phyloP scores from a whole-genome alignment of 1,284 basidiomycete genomes.

The Sanghuangporus weigelae region DNA sequence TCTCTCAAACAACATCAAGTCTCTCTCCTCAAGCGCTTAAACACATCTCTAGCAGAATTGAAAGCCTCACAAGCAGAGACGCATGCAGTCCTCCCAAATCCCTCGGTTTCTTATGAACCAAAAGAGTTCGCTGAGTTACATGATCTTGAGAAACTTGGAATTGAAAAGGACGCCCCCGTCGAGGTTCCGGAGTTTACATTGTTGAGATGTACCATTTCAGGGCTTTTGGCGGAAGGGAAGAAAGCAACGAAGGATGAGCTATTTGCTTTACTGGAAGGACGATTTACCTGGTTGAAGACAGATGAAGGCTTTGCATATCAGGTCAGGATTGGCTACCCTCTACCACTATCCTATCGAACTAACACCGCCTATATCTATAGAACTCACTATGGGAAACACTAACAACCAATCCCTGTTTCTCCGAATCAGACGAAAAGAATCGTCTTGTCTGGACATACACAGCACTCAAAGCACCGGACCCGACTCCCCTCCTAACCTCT shows the following conservation, averaged over 20 bases:
- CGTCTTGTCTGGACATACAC: slow-evolving; percentile 49
- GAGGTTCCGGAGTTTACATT: slow-evolving; percentile 47
- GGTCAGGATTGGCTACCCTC: slow-evolving; percentile 31
- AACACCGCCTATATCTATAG: slow-evolving; percentile 30
- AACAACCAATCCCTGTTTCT: slow-evolving; percentile 46
- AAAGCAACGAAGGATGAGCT: slow-evolving; percentile 52
- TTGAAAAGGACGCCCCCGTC: slow-evolving; percentile 28
- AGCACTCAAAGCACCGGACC: neutral
- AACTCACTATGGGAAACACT: slow-evolving; percentile 56
- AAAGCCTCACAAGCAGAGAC: slow-evolving; percentile 49
- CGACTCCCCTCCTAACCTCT: slow-evolving; percentile 30
- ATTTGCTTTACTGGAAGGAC: slow-evolving; percentile 49
- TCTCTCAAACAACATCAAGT: slow-evolving; percentile 56
- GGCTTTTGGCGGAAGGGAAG: slow-evolving; percentile 38
- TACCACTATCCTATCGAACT: neutral
- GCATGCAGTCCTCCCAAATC: slow-evolving; percentile 50
- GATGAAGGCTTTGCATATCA: slow-evolving; percentile 47
- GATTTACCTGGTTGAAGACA: slow-evolving; percentile 49
- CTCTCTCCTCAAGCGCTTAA: slow-evolving; percentile 46
- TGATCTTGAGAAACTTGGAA: slow-evolving; percentile 39
- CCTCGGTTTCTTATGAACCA: slow-evolving; percentile 44
- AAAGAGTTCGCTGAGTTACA: slow-evolving; percentile 39
- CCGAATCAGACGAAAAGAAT: slow-evolving; percentile 25
- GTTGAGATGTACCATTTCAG: slow-evolving; percentile 55
- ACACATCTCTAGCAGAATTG: slow-evolving; percentile 43